Evolutionary conservation across 352 stramenopile species (phyloP).

Genomic region (Halophytophthora batemanensis): DNA sequence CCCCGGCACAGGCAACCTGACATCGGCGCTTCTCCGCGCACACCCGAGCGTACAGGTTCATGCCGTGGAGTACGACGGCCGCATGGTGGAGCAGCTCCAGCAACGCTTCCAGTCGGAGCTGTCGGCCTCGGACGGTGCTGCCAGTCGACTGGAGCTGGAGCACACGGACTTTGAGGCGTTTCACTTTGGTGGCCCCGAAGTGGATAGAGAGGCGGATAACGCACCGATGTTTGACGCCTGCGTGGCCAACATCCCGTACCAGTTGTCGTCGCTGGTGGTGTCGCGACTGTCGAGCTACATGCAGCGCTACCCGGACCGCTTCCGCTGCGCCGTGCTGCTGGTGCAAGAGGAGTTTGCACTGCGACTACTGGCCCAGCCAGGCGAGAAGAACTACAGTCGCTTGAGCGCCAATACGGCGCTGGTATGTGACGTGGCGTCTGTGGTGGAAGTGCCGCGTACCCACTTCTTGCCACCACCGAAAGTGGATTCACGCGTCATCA

Average conservation of each 20-base stretch:
- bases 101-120: constrained; percentile 45
- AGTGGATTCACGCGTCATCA: constrained; percentile 82
- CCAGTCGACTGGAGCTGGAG: constrained; percentile 28
- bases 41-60: constrained; percentile 50
- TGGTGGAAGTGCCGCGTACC: constrained; percentile 53
- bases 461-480: constrained; percentile 81
- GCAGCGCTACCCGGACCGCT: constrained; percentile 44
- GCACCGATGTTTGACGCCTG: constrained; percentile 53
- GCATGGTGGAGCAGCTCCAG: constrained; percentile 71
- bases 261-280: constrained; percentile 82
- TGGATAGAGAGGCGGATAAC: background rate
- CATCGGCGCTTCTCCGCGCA: constrained; percentile 59
- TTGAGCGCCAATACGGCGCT: constrained; percentile 79
- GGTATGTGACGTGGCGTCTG: constrained; percentile 56
- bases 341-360: constrained; percentile 85
- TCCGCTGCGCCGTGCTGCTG: constrained; percentile 69
- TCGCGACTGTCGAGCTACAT: constrained; percentile 74
- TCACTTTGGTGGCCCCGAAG: constrained; percentile 13
- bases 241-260: constrained; percentile 87
- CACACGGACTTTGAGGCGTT: constrained; percentile 50
- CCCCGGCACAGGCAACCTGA: constrained; percentile 83
- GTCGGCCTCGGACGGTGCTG: background rate
- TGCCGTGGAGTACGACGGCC: constrained; percentile 70
- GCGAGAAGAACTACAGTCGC: constrained; percentile 75
- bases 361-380: constrained; percentile 67